Evolutionary conservation across 2,329 filamentous ascomycete genomes (phyloP), one percentile per base, ranked within the genome.

Genomic region (Cladosporium velox): DNA sequence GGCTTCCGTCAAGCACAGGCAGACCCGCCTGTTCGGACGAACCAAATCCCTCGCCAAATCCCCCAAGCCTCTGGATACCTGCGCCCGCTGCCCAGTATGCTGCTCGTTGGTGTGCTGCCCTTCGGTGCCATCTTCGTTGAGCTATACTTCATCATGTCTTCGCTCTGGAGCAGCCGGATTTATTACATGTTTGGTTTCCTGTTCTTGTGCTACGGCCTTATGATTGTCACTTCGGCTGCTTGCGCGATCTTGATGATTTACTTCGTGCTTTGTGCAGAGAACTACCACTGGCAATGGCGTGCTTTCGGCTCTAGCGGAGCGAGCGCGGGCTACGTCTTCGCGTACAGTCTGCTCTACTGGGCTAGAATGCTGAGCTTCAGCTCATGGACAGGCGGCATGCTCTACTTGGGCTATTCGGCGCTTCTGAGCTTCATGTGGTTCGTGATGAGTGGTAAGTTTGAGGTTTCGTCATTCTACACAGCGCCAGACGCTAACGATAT

Each of bases 181-280:
- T 99, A 99, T 85, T 99, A 99, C 86, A 99, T 99, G 95, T 99
- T 99, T 74, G 95, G 95, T 26, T 99, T 99, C 85, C 83, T 99
- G 41, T 99, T 99, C 84, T 86, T 99, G 65, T 97, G 93, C 84
- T 99, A 97, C 76, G 93, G 91, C 12, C 86, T 99, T 59, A 97
- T 99, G 93, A 92, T 98, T 72, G 91, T 97, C 73, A 98, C 95
- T 1, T 93, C 91, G 67, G 94, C 94, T 0, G 90, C 93, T 0
- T 94, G 96, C 49, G 98, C 95, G 0, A 89, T 98, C 10, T 83
- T 99, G 21, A 90, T 98, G 85, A 91, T 97, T 0, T 99, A 99
- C 80, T 98, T 98, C 83, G 78, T 99, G 72, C 88, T 99, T 15
- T 98, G 94, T 76, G 89, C 92, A 0, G 95, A 99, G 81, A 95